Percentiles rank a stretch among this genome's conserved stretches.
Conservation (phyloP, 495 filamentous ascomycete genomes). For the Annulohypoxylon maeteangense region DNA sequence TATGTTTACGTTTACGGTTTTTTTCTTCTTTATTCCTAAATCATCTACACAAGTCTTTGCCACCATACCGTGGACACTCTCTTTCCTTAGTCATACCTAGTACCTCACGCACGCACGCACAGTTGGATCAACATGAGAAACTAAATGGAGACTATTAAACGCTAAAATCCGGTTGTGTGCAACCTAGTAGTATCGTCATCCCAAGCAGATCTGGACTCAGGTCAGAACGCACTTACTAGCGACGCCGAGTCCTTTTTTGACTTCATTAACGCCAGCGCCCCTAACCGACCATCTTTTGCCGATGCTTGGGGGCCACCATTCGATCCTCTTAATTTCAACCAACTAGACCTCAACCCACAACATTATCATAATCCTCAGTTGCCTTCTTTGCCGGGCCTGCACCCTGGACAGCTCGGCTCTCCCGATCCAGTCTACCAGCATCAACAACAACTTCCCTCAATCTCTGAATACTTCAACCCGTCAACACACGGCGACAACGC, state of each 20-base stretch:
- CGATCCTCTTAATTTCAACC: background rate
- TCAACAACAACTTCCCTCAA: background rate
- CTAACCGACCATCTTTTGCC: background rate
- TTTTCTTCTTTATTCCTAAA: background rate
- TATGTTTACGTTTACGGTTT: background rate
- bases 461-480: background rate
- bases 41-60: background rate
- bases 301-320: background rate
- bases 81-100: background rate
- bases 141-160: background rate
- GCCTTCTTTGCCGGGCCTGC: constrained; percentile 21
- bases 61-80: background rate
- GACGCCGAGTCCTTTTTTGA: constrained; percentile 10
- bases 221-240: constrained; percentile 14
- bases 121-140: background rate
- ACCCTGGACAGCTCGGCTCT: background rate
- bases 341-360: background rate
- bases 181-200: constrained; percentile 26
- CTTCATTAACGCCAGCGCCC: background rate
- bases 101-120: too few relatives aligned
- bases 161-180: constrained; percentile 25
- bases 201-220: constrained; percentile 23
- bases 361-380: constrained; percentile 5
- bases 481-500: background rate
- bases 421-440: too few relatives aligned